Evolutionary conservation across 2,329 filamentous ascomycete species (phyloP).

Genomic region (Dactylellina leptospora): DNA sequence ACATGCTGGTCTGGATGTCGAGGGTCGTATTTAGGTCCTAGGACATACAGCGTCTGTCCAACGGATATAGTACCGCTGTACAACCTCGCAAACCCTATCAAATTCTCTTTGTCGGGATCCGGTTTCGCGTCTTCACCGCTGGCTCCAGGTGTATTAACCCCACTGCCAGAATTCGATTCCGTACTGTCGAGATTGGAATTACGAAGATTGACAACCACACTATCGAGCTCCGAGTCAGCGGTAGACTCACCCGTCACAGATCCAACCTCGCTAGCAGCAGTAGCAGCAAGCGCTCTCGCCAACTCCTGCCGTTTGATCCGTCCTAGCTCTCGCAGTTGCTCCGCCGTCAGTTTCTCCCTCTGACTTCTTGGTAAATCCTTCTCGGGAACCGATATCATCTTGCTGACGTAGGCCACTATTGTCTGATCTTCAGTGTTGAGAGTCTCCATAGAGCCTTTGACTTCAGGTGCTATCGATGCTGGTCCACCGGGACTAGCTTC

Average conservation of each 20-base stretch:
- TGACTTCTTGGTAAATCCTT: slow-evolving; percentile 91
- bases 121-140: slow-evolving; percentile 62
- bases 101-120: slow-evolving; percentile 78
- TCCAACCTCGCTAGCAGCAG: slow-evolving; percentile 38
- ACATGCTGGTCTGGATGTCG: slow-evolving; percentile 68
- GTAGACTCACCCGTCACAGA: slow-evolving; percentile 15
- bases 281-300: slow-evolving; percentile 75
- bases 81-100: slow-evolving; percentile 92
- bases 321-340: slow-evolving; percentile 88
- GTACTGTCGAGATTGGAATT: slow-evolving; percentile 15
- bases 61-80: slow-evolving; percentile 91
- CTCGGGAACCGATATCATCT: slow-evolving; percentile 95
- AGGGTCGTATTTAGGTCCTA: slow-evolving; percentile 92
- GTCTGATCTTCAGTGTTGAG: slow-evolving; percentile 80
- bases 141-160: slow-evolving; percentile 57
- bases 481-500: slow-evolving; percentile 79
- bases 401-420: slow-evolving; percentile 93
- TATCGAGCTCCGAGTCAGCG: slow-evolving; percentile 30
- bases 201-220: slow-evolving; percentile 27
- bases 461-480: slow-evolving; percentile 69
- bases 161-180: slow-evolving; percentile 55
- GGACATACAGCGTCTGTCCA: slow-evolving; percentile 87
- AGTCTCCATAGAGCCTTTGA: slow-evolving; percentile 82
- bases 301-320: slow-evolving; percentile 89
- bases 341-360: slow-evolving; percentile 79